A percentile compares a stretch with the other conserved stretches of the same genome.
These are phyloP conservation scores for Cenococcum geophilum DNA, from an alignment of 495 filamentous ascomycete genomes.

Conservation along the genomic window DNA sequence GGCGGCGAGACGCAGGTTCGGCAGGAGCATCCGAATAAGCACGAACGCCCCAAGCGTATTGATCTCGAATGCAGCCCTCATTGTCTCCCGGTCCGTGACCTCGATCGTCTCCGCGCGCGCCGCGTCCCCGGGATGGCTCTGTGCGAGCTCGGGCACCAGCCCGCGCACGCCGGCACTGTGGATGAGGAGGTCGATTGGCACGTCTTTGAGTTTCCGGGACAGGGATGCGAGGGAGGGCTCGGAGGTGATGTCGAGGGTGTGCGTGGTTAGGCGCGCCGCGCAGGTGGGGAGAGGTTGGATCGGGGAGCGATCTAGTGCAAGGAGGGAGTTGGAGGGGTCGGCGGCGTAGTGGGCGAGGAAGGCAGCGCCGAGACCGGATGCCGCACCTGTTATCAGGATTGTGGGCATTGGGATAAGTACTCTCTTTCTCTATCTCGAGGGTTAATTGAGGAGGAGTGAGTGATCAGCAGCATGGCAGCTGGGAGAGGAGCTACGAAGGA, in stretches of 20 bases:
- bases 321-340: not conserved
- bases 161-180: slow-evolving; percentile 39
- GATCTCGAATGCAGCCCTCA: slow-evolving; percentile 33
- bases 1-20: slow-evolving; percentile 22
- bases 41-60: slow-evolving; percentile 37
- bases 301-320: slow-evolving; percentile 19
- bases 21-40: slow-evolving; percentile 31
- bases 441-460: too few relatives aligned
- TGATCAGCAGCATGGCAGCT: too few relatives aligned
- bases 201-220: slow-evolving; percentile 8
- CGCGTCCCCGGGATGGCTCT: slow-evolving; percentile 26
- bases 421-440: too few relatives aligned
- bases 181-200: slow-evolving; percentile 34
- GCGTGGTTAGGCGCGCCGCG: not conserved
- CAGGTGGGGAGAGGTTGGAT: slow-evolving; percentile 4
- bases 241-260: slow-evolving; percentile 15
- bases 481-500: too few relatives aligned
- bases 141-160: slow-evolving; percentile 32
- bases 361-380: slow-evolving; percentile 31
- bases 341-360: slow-evolving; percentile 25
- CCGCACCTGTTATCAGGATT: slow-evolving; percentile 32
- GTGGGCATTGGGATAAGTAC: slow-evolving; percentile 15
- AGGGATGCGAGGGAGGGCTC: slow-evolving; percentile 17
- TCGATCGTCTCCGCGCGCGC: slow-evolving; percentile 33
- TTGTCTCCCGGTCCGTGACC: slow-evolving; percentile 33